phyloP scores from a whole-genome alignment of 495 filamentous ascomycete species.

The Penicillium roqueforti region DNA sequence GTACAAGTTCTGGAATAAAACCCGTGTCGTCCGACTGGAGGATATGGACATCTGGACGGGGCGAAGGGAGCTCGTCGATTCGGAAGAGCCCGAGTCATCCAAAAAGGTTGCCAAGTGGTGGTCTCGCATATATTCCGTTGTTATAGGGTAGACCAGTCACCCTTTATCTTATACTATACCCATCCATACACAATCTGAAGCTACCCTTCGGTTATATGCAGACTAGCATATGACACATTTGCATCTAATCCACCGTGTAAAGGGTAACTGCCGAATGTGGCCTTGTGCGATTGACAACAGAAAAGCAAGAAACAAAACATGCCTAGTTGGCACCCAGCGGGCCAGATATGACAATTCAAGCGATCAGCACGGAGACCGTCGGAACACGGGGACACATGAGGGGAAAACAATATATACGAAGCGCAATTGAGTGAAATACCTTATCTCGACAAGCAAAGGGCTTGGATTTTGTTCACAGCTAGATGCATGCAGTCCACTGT shows the following conservation, averaged over 20 bases:
- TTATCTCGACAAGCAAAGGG: neutral
- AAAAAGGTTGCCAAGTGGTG: slow-evolving; percentile 14
- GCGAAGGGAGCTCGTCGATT: slow-evolving; percentile 36
- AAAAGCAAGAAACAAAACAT: neutral
- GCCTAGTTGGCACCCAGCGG: neutral
- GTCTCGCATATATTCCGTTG: slow-evolving; percentile 17
- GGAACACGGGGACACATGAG: slow-evolving; percentile 4
- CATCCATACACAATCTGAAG: neutral
- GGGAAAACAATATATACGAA: slow-evolving; percentile 2
- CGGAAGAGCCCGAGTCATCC: slow-evolving; percentile 6
- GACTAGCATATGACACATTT: neutral
- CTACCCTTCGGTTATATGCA: neutral
- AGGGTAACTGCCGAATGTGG: neutral
- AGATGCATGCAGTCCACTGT: neutral
- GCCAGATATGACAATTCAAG: neutral
- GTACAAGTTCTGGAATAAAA: slow-evolving; percentile 59
- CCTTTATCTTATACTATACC: neutral
- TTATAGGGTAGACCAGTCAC: slow-evolving; percentile 22
- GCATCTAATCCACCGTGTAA: neutral
- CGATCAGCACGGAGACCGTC: slow-evolving; percentile 27
- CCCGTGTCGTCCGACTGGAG: slow-evolving; percentile 43
- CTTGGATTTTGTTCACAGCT: no score
- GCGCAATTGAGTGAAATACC: neutral
- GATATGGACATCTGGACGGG: slow-evolving; percentile 61
- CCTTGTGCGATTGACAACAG: neutral